Percentiles rank a stretch among this genome's conserved stretches.
Evolutionary conservation across 192 early-diverging fungal species (phyloP).

Genomic region (Umbelopsis sp.): DNA sequence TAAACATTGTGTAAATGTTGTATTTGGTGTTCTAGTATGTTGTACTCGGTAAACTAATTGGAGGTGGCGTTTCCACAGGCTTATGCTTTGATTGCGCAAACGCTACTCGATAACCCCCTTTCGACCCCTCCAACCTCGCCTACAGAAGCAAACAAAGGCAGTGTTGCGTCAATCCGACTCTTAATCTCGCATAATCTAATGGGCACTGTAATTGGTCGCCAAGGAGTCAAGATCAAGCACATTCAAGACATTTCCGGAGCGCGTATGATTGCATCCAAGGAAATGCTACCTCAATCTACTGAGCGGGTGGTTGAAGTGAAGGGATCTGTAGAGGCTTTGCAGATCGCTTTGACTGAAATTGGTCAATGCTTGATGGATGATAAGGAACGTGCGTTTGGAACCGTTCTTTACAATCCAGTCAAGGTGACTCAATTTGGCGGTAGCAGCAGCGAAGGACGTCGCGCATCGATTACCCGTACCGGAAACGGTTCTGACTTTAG

Average conservation of each 20-base stretch:
- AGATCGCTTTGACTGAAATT: conserved; percentile 83
- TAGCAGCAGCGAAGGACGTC: conserved; percentile 27
- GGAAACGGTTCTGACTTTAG: conserved; percentile 61
- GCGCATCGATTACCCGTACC: conserved; percentile 50
- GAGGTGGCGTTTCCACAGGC: conserved; percentile 54
- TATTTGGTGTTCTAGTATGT: background rate
- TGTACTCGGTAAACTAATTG: background rate
- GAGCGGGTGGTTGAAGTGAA: conserved; percentile 91
- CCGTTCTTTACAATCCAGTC: conserved; percentile 84
- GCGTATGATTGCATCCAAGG: conserved; percentile 85
- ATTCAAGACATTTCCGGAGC: conserved; percentile 91
- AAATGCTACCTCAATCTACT: conserved; percentile 90
- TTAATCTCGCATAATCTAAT: conserved; percentile 91
- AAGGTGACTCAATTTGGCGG: conserved; percentile 24
- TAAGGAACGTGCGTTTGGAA: conserved; percentile 80
- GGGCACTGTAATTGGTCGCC: conserved; percentile 93
- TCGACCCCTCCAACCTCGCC: conserved; percentile 58
- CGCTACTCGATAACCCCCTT: conserved; percentile 75
- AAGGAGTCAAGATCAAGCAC: conserved; percentile 92
- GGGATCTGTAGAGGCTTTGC: conserved; percentile 84
- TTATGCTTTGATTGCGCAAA: conserved; percentile 82
- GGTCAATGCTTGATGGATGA: conserved; percentile 86
- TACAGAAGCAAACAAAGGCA: conserved; percentile 47
- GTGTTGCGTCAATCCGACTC: conserved; percentile 73
- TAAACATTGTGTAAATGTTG: conserved; percentile 14